Evolutionary conservation across 2,329 filamentous ascomycete genomes (phyloP).

Genomic region (Cercospora zeina): DNA sequence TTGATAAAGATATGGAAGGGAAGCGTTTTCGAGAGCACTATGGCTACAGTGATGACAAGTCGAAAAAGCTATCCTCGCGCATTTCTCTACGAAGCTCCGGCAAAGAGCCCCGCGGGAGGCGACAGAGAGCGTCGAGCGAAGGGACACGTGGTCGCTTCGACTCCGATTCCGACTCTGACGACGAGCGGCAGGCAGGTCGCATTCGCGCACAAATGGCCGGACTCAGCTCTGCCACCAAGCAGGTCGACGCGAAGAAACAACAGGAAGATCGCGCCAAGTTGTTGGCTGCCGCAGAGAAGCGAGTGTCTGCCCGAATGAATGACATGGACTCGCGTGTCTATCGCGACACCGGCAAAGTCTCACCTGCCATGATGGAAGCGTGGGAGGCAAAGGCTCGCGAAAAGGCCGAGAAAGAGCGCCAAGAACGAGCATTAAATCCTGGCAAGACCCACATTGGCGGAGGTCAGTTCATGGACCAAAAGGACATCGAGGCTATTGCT

Average conservation of each 20-base stretch:
- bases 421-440: constrained; percentile 59
- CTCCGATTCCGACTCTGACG: constrained; percentile 55
- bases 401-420: constrained; percentile 65
- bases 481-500: constrained; percentile 78
- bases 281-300: constrained; percentile 76
- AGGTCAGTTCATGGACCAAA: constrained; percentile 74
- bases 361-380: constrained; percentile 66
- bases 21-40: constrained; percentile 76
- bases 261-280: constrained; percentile 72
- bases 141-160: constrained; percentile 40
- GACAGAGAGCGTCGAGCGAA: constrained; percentile 65
- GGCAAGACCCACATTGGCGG: constrained; percentile 71
- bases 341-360: constrained; percentile 71
- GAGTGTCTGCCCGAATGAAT: constrained; percentile 76
- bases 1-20: constrained; percentile 67
- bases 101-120: constrained; percentile 51
- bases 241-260: constrained; percentile 72
- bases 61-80: constrained; percentile 52
- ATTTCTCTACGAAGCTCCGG: constrained; percentile 51
- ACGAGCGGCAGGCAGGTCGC: constrained; percentile 67
- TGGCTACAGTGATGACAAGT: constrained; percentile 56
- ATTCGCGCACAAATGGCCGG: constrained; percentile 79
- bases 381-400: constrained; percentile 78
- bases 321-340: constrained; percentile 81
- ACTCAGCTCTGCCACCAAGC: constrained; percentile 66